Base-by-base conservation (phyloP, 768 basidiomycete genomes). In the Mycena metata region DNA sequence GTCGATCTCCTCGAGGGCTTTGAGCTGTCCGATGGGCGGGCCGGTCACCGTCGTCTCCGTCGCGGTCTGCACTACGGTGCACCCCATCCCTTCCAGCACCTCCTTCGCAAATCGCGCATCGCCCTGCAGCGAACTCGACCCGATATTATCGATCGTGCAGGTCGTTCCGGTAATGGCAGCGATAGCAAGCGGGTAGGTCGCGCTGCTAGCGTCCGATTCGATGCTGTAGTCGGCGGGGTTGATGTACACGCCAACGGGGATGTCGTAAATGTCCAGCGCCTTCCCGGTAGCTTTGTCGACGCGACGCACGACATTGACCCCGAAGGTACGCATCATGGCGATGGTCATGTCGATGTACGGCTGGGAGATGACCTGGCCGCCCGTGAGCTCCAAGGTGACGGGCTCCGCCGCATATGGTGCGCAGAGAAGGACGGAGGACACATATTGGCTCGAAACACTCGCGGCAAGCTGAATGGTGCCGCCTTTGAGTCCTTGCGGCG, bases 331-430 rank as follows among this genome's bases (percentile, higher is more conserved):
- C 98, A 99, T 99, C 92, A 99, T 98, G 11, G 96, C 90, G 72
- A 98, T 92, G 11, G 98, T 99, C 98, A 99, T 98, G 82, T 99
- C 96, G 79, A 99, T 99, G 83, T 99, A 99, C 0, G 96, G 96
- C 81, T 99, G 97, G 7, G 96, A 98, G 77, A 99, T 98, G 76
- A 99, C 98, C 67, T 94, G 91, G 0, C 96, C 97, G 13, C 97
- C 98, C 0, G 89, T 92, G 69, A 99, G 88, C 80, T 98, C 93
- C 59, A 99, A 90, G 3, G 90, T 91, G 67, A 98, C 88, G n/a
- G 92, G 85, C 75, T 94, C 84, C 33, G 79, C 74, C 1, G 97
- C 96, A 76, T 99, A 99, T 2, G 97, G 98, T 0, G 98, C 96
- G 76, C 96, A 98, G 43, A 99, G 91, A 9, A 99, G 88, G 76